phyloP scores from a whole-genome alignment of 2,329 filamentous ascomycete species.

The Fusarium lyarnte region DNA sequence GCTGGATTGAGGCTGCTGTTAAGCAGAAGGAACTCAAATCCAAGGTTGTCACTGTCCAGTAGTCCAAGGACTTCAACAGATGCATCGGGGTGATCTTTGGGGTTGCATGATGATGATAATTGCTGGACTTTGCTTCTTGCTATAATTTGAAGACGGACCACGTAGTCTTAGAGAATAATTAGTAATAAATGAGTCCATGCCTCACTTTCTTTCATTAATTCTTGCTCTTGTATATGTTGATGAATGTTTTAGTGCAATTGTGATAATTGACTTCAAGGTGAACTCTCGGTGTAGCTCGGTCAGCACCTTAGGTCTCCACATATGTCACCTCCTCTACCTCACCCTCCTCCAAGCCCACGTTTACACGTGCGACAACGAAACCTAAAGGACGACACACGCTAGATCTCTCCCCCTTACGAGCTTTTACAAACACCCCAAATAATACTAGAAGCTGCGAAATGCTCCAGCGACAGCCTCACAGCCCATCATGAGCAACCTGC shows the following conservation, averaged over 20 bases:
- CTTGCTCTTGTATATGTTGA: background rate
- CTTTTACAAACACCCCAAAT: rapidly evolving
- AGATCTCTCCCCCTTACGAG: background rate
- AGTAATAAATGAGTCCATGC: background rate
- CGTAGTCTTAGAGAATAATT: background rate
- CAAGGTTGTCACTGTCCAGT: constrained; percentile 61
- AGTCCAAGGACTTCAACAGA: background rate
- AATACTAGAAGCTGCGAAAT: constrained; percentile 19
- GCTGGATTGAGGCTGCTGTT: constrained; percentile 63
- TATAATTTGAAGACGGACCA: background rate
- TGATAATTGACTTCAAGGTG: constrained; percentile 8
- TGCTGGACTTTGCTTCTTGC: background rate
- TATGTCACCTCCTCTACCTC: constrained; percentile 11
- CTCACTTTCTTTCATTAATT: background rate
- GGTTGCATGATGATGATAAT: background rate
- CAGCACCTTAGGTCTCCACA: constrained; percentile 40
- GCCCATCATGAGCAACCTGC: constrained; percentile 60
- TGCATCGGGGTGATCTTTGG: background rate
- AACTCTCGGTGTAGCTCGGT: constrained; percentile 38
- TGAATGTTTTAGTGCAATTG: background rate
- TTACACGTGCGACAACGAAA: constrained; percentile 32
- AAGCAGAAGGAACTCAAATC: constrained; percentile 61
- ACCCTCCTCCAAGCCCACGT: constrained; percentile 30
- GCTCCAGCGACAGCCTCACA: constrained; percentile 23
- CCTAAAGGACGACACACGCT: background rate